phyloP scores from a whole-genome alignment of 768 basidiomycete species.

The Phlebiopsis gigantea region DNA sequence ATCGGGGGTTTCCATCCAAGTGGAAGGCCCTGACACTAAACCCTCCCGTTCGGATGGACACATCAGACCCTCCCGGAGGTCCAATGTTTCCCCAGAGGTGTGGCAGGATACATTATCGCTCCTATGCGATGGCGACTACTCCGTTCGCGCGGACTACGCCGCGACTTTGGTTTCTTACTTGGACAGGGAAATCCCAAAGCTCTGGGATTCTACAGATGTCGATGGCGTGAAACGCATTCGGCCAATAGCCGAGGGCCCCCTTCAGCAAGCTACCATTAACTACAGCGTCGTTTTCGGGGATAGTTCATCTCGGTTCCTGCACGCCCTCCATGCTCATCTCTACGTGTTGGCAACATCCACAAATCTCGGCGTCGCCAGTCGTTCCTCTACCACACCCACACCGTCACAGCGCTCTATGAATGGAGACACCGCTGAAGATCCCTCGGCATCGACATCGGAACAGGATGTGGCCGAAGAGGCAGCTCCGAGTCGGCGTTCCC shows the following conservation, averaged over 20 bases:
- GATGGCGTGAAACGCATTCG: conserved; percentile 43
- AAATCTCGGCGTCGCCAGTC: conserved; percentile 44
- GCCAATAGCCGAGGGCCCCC: conserved; percentile 43
- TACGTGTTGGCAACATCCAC: conserved; percentile 76
- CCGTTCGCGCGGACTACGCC: conserved; percentile 77
- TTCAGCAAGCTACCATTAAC: conserved; percentile 40
- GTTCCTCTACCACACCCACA: conserved; percentile 34
- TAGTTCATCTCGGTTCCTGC: conserved; percentile 63
- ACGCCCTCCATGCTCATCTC: conserved; percentile 74
- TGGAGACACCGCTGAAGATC: conserved; percentile 14
- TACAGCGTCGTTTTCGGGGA: conserved; percentile 54
- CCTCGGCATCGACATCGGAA: conserved; percentile 23
- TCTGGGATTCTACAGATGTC: conserved; percentile 43
- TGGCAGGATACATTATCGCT: conserved; percentile 91
- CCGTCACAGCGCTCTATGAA: conserved; percentile 25
- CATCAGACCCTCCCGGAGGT: conserved; percentile 47
- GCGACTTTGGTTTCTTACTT: conserved; percentile 72
- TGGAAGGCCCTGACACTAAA: conserved; percentile 10
- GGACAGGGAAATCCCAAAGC: conserved; percentile 65
- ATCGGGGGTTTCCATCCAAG: conserved; percentile 1
- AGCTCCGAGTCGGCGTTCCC: conserved; percentile 37
- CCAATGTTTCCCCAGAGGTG: conserved; percentile 69
- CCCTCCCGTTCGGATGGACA: conserved; percentile 18
- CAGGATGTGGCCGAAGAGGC: conserved; percentile 7
- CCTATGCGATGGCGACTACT: conserved; percentile 71